Conservation (phyloP, 176 grass and related monocot species). For the Musa acuminata region DNA sequence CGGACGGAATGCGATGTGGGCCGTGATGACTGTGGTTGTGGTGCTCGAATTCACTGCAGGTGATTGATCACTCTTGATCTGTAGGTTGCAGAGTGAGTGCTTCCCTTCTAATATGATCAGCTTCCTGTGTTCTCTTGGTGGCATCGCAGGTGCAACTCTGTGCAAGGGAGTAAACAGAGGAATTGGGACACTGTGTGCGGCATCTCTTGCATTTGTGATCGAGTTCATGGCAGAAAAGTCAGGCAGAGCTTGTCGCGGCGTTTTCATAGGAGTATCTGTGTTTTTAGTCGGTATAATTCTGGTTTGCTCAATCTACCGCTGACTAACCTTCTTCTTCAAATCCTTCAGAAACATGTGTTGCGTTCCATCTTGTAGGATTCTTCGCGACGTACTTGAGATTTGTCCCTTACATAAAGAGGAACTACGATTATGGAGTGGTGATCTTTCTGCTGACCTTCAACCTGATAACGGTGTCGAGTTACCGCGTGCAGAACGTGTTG, state of each 20-base stretch:
- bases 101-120: not conserved
- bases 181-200: constrained; percentile 63
- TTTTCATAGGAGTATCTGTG: constrained; percentile 64
- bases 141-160: constrained; percentile 55
- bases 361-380: constrained; percentile 41
- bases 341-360: too few species aligned
- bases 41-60: constrained; percentile 95
- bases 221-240: constrained; percentile 60
- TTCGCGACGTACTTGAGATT: constrained; percentile 69
- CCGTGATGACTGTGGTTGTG: constrained; percentile 89
- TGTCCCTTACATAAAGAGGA: constrained; percentile 84
- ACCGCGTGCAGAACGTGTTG: constrained; percentile 52
- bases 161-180: constrained; percentile 97
- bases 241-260: constrained; percentile 40
- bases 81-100: not conserved
- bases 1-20: constrained; percentile 93
- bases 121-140: not conserved
- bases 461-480: constrained; percentile 90
- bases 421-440: constrained; percentile 77
- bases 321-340: too few species aligned
- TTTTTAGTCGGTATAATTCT: constrained; percentile 51
- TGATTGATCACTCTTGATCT: constrained; percentile 22
- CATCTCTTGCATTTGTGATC: constrained; percentile 76
- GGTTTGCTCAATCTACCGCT: too few species aligned
- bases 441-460: constrained; percentile 96